A percentile compares a stretch with the other conserved stretches of the same genome.
Conservation (phyloP, 1,139 yeast genomes). For the Lodderomyces pseudojiufengensis region DNA sequence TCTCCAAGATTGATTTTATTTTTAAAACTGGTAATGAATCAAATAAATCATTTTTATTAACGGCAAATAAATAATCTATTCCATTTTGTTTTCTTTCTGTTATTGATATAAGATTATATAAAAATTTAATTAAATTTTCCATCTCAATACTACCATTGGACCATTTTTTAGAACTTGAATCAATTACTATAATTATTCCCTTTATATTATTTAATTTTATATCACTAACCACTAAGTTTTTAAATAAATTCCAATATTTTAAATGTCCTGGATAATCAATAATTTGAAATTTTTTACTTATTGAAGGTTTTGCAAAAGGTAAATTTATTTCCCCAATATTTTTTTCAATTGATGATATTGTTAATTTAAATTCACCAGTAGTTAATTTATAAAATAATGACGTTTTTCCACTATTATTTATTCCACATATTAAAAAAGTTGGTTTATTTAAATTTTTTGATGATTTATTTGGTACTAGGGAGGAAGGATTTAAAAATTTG, state of each 20-base stretch:
- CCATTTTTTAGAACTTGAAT: conserved; percentile 46
- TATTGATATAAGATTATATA: conserved; percentile 51
- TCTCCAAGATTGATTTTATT: conserved; percentile 55
- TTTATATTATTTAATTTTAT: conserved; percentile 44
- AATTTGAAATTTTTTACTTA: conserved; percentile 41
- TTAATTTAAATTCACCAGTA: conserved; percentile 18
- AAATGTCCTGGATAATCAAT: conserved; percentile 86
- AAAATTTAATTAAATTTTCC: conserved; percentile 43
- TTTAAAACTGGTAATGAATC: conserved; percentile 70
- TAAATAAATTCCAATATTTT: conserved; percentile 56
- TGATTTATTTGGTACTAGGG: neutral
- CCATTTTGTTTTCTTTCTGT: conserved; percentile 65
- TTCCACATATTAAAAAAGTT: conserved; percentile 69
- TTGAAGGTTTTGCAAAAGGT: conserved; percentile 33
- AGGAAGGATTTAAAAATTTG: no score
- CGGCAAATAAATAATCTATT: conserved; percentile 67
- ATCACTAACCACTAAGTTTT: conserved; percentile 40
- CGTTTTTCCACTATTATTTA: conserved; percentile 74
- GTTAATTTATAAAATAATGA: conserved; percentile 44
- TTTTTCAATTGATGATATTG: conserved; percentile 45
- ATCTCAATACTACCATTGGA: conserved; percentile 27
- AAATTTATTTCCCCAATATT: conserved; percentile 27
- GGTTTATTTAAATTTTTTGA: conserved; percentile 27
- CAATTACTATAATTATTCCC: conserved; percentile 72
- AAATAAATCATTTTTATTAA: conserved; percentile 82